Base-by-base conservation (phyloP, 169 alveolate genomes). In the Cryptosporidium parvum region DNA sequence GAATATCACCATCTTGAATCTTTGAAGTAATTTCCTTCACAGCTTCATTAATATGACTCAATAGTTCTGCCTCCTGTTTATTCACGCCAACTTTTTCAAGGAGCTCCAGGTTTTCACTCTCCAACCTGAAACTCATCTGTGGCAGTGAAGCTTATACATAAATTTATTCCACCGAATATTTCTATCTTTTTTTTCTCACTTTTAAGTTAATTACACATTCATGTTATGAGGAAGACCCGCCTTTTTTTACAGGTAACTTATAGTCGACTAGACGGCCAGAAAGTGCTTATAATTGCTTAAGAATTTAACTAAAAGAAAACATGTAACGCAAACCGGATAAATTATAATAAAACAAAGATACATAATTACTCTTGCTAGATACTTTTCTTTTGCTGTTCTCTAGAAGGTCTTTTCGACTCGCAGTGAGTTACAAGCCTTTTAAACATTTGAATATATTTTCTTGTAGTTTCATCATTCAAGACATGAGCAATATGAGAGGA, bases 401-500 rank as follows among this genome's bases (percentile, higher is more conserved):
- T 65, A 26, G 45, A 21, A 8, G 89, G 89, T 62, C 89, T 80
- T 56, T 65, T 45, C n/a, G 86, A 56, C 84, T 92, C 93, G 39
- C 93, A 85, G 70, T 91, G 91, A 35, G 97, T 93, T 71, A 97
- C 85, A n/a, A 97, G 93, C 70, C 99, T 93, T 75, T 96, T 97
- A 37, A 97, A 93, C 91, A 96, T 92, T 75, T 95, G 95, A 56
- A 97, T 92, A 87, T 95, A 96, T 91, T 95, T 96, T 75, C 97
- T 93, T 45, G 97, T 93, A 7, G 95, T 93, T 84, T 97, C 99
- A 91, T 97, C 99, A 86, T 97, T 97, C 65, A 97, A 91, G 35
- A 97, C 96, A 92, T 97, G 98, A 21, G 98, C 98, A 8, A 97
- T 95, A 69, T 97, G 94, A 18, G 96, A 92, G 3, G 96, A 93